Evolutionary conservation across 2,329 filamentous ascomycete genomes (phyloP), one percentile per base, ranked within the genome.

Genomic region (Penicillium crustosum): DNA sequence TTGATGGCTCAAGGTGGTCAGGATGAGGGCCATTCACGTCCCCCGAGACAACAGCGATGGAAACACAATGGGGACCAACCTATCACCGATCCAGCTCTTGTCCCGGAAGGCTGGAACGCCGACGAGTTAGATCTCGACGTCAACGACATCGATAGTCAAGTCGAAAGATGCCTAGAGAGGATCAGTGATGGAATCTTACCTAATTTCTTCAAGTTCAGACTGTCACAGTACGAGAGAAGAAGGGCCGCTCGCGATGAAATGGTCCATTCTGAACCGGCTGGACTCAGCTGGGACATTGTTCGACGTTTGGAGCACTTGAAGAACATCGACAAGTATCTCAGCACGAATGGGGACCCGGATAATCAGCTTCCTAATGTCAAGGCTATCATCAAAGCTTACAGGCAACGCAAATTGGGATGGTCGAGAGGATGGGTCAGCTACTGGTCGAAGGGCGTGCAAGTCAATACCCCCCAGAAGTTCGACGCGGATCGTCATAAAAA

Each of bases 391-490:
- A 35, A 29, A 10, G 55, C 56, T 23, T 59, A 59, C 38, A 59
- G 49, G 10, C 13, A 23, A 13, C 31, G 31, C 5, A 38, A 9
- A 6, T 31, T 61, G 31, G 31, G 45, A 6, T 53, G 44, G 44
- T 49, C 41, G 31, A 43, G 23, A 19, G 21, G 44, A 33, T 38
- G 48, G 59, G 52, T 61, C 7, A 58, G 51, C 21, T 61, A 61
- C 29, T 61, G 59, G 59, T 52, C 48, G 4, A n/a, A 56, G 6
- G 52, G 59, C 21, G 9, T 23, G 23, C 51, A 53, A 33, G 23
- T 61, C 31, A 59, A 57, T 36, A 6, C 38, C 15, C 56, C 59
- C n/a, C 31, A 29, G n/a, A 35, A 49, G 7, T 56, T 56, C 21
- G 39, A 47, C 23, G 38, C 21, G 19, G 29, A 56, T 7, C 10